Percentiles rank a stretch among this genome's conserved stretches.
These are phyloP conservation scores for Pseudogymnoascus sp. DNA, from an alignment of 2,329 filamentous ascomycete species.

Conservation along the genomic window DNA sequence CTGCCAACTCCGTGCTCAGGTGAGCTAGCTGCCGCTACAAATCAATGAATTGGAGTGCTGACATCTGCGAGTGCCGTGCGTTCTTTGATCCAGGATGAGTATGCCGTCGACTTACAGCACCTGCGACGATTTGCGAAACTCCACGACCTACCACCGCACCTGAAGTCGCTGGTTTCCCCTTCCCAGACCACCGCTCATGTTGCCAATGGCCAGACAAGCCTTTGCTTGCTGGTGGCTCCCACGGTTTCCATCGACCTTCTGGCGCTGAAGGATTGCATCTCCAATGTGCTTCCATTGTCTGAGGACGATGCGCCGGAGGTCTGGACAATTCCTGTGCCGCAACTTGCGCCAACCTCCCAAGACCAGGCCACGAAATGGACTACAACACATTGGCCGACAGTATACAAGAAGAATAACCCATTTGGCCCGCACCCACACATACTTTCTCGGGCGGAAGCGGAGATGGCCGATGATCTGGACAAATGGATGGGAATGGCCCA, in stretches of 20 bases:
- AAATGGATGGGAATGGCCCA: conserved; percentile 62
- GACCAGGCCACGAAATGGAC: conserved; percentile 69
- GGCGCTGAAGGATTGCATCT: conserved; percentile 41
- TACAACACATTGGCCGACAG: conserved; percentile 70
- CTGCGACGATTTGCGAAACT: conserved; percentile 69
- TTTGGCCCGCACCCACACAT: conserved; percentile 75
- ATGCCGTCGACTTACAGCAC: conserved; percentile 59
- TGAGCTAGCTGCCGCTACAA: conserved; percentile 34
- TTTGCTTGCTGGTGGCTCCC: conserved; percentile 45
- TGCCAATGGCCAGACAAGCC: conserved; percentile 23
- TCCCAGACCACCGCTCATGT: background rate
- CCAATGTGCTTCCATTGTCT: conserved; percentile 13
- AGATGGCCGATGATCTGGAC: conserved; percentile 55
- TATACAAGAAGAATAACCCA: conserved; percentile 81
- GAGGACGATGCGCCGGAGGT: conserved; percentile 44
- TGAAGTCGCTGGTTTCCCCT: conserved; percentile 11
- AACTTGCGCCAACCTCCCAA: conserved; percentile 65
- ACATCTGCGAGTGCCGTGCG: conserved; percentile 42
- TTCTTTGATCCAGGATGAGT: conserved; percentile 48
- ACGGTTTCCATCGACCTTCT: conserved; percentile 42
- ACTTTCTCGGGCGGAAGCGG: conserved; percentile 59
- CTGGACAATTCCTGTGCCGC: conserved; percentile 58
- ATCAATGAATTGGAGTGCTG: background rate
- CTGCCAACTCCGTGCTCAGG: conserved; percentile 65
- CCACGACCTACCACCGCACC: conserved; percentile 49